Evolutionary conservation across 306 rosid species (phyloP).

Genomic region (Fragaria iinumae): DNA sequence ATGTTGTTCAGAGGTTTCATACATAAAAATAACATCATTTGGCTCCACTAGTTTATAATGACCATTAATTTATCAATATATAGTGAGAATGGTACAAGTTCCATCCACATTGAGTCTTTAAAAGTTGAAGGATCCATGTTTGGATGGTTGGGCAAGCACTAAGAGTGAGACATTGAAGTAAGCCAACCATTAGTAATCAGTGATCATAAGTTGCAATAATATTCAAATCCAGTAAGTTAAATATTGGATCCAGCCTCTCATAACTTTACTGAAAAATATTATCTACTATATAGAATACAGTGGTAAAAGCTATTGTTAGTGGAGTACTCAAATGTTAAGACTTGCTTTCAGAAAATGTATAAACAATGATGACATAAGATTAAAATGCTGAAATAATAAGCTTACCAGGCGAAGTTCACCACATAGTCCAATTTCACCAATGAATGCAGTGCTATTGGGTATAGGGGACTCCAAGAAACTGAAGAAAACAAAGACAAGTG

Average conservation of each 20-base stretch:
- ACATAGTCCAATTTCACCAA: constrained; percentile 88
- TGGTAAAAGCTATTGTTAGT: not conserved
- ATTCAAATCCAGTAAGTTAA: not conserved
- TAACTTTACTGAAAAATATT: not conserved
- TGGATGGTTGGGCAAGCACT: not conserved
- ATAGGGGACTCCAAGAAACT: constrained; percentile 90
- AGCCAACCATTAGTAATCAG: too few relatives aligned
- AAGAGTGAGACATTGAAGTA: not conserved
- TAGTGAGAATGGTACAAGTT: not conserved
- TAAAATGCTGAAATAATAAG: constrained; percentile 6
- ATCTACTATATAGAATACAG: not conserved
- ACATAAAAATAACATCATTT: not conserved
- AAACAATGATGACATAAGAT: constrained; percentile 8
- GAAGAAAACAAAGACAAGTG: constrained; percentile 19
- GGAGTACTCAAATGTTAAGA: not conserved
- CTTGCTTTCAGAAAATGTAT: constrained; percentile 8
- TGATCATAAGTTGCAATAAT: not conserved
- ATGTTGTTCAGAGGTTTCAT: not conserved
- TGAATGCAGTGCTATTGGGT: constrained; percentile 74
- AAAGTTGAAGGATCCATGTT: not conserved
- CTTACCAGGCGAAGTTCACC: constrained; percentile 96
- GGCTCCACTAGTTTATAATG: not conserved
- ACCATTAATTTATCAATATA: not conserved
- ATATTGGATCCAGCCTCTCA: not conserved
- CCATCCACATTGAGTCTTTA: not conserved